A percentile compares a stretch with the other conserved stretches of the same genome.
Conservation (phyloP, 192 early-diverging fungal genomes). For the Coemansia sp. region DNA sequence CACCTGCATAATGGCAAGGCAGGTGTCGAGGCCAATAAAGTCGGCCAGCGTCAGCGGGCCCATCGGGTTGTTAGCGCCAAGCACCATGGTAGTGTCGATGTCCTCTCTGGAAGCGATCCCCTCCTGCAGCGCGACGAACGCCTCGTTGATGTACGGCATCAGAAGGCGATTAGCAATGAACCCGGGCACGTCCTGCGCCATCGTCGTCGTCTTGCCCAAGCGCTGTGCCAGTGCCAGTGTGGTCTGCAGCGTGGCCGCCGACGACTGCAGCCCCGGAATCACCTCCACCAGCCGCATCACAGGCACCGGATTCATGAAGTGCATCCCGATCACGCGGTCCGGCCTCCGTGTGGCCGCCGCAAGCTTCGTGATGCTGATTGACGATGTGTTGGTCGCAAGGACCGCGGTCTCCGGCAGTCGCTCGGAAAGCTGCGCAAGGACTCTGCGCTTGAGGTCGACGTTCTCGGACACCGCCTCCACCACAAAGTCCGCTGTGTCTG, state of each 20-base stretch:
- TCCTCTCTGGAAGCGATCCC: conserved; percentile 88
- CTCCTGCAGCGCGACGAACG: conserved; percentile 81
- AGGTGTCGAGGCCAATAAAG: conserved; percentile 98
- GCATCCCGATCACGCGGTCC: conserved; percentile 90
- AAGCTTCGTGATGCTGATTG: conserved; percentile 96
- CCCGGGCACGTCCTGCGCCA: conserved; percentile 86
- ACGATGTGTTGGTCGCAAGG: conserved; percentile 95
- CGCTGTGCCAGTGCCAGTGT: conserved; percentile 75
- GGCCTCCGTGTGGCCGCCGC: conserved; percentile 76
- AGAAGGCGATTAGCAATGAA: conserved; percentile 96
- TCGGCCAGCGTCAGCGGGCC: conserved; percentile 95
- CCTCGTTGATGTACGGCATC: conserved; percentile 99
- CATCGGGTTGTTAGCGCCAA: conserved; percentile 97
- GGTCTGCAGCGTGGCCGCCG: conserved; percentile 62
- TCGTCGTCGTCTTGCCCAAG: conserved; percentile 95
- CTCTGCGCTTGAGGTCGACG: conserved; percentile 72
- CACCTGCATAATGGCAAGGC: conserved; percentile 96
- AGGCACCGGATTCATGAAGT: conserved; percentile 98
- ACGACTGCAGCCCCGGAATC: conserved; percentile 91
- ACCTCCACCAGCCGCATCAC: conserved; percentile 97
- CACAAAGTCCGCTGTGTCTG: conserved; percentile 72
- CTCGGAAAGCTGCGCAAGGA: conserved; percentile 78
- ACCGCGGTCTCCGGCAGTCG: conserved; percentile 70
- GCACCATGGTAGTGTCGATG: conserved; percentile 98
- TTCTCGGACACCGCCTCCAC: conserved; percentile 94